Evolutionary conservation across 192 early-diverging fungal species (phyloP).

Genomic region (Backusella luteola): DNA sequence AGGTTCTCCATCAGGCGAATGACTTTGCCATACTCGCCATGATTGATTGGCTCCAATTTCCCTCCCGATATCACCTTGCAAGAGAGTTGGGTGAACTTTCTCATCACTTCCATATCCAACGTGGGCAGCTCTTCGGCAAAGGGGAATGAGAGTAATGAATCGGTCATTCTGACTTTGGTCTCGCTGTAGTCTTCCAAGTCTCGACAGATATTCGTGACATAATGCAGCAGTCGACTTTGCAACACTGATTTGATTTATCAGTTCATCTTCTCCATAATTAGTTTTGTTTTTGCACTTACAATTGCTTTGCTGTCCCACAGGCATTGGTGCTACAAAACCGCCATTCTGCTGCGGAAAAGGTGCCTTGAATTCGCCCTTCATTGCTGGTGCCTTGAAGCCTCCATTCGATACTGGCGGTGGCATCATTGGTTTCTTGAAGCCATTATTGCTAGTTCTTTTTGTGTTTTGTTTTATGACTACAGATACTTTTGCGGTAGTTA

Average conservation of each 20-base stretch:
- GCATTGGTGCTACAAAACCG: neutral
- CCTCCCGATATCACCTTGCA: neutral
- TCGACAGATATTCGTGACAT: neutral
- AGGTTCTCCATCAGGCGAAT: constrained; percentile 11
- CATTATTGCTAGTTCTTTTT: neutral
- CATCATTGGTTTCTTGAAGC: neutral
- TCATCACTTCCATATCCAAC: constrained; percentile 7
- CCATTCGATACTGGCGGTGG: neutral
- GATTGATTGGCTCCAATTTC: neutral
- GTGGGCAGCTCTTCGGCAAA: neutral
- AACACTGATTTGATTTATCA: neutral
- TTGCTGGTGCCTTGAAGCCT: neutral
- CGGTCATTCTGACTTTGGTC: neutral
- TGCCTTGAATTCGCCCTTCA: neutral
- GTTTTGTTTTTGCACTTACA: neutral
- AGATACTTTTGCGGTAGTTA: neutral
- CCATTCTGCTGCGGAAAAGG: neutral
- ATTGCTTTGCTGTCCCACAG: neutral
- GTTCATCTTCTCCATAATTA: too few relatives aligned
- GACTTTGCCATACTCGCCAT: constrained; percentile 1
- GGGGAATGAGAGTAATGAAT: neutral
- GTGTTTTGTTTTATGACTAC: neutral
- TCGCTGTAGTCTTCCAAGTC: neutral
- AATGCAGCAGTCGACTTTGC: neutral
- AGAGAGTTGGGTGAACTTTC: neutral